Base-by-base conservation (phyloP, 352 stramenopile species). In the Phytopythium kandeliae region DNA sequence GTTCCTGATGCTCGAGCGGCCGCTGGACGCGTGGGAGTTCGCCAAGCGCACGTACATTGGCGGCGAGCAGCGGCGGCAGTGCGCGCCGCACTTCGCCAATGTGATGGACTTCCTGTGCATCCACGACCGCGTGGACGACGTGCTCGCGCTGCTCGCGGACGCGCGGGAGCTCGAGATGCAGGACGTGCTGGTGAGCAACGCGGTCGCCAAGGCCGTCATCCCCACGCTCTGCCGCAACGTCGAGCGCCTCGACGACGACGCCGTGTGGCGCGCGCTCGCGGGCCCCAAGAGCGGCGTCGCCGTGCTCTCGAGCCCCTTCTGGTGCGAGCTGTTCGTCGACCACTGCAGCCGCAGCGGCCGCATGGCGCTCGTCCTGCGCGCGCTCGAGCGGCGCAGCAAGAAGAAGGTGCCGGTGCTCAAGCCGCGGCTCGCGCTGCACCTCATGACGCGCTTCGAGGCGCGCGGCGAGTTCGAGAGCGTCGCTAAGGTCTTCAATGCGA, bases 1-100 rank as follows among this genome's bases (percentile, higher is more conserved):
- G 19, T 48, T 75, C 12, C 61, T 89, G 40, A 43, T 86, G 19
- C 61, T 81, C 25, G 62, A 80, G n/a, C 61, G 79, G 22, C 67
- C 62, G 2, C 54, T 48, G 0, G 54, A 67, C 17, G 78, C 74
- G 1, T 76, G 63, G 69, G 59, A 40, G 34, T 51, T 86, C 26
- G 58, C 85, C 46, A 56, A 63, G 13, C 47, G 62, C 37, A 57
- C 60, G 25, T 74, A 61, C 35, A 38, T 59, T 7, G 21, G 54
- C 16, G 52, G 68, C 22, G 60, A 74, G 19, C 22, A 52, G 48
- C 42, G 54, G 48, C 42, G 54, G 13, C 63, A 67, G 10, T 66
- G 65, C 50, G 53, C 65, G 13, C 34, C 54, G n/a, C 50, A 69
- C 12, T 30, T 79, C 12, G 51, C 45, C 36, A 86, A 75, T 34